A percentile compares a stretch with the other conserved stretches of the same genome.
phyloP scores from a whole-genome alignment of 768 basidiomycete genomes.

The Gloeophyllum trabeum region DNA sequence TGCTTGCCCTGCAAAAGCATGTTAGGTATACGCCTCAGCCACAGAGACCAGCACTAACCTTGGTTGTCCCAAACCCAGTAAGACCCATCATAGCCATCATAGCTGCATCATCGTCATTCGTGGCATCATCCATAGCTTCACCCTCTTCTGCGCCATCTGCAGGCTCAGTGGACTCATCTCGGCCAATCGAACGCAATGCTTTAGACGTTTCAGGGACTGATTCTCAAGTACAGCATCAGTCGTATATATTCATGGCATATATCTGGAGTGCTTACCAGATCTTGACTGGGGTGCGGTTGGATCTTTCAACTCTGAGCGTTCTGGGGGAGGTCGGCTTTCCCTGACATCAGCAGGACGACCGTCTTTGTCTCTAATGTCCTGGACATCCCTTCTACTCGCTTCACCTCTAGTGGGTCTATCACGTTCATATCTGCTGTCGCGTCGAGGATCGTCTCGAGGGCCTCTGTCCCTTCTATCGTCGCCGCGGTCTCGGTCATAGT shows the following conservation, averaged over 20 bases:
- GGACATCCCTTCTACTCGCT: constrained; percentile 23
- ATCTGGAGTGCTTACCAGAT: constrained; percentile 7
- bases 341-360: too few relatives aligned
- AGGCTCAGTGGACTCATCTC: too few relatives aligned
- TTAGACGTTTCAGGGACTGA: too few relatives aligned
- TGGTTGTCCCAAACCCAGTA: constrained; percentile 78
- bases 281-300: constrained; percentile 4
- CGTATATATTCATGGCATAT: too few relatives aligned
- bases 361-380: constrained; percentile 16
- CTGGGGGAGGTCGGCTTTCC: constrained; percentile 15
- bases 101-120: constrained; percentile 60
- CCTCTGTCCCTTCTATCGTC: constrained; percentile 10
- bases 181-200: too few relatives aligned
- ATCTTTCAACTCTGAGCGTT: constrained; percentile 9
- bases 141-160: constrained; percentile 28
- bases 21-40: constrained; percentile 2
- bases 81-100: constrained; percentile 93
- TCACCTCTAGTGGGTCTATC: constrained; percentile 27
- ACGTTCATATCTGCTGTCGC: constrained; percentile 41
- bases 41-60: constrained; percentile 34
- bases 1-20: constrained; percentile 50
- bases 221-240: too few relatives aligned
- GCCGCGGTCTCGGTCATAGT: constrained; percentile 8
- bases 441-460: constrained; percentile 34
- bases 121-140: constrained; percentile 36